These are phyloP conservation scores for Periconia digitata DNA, from an alignment of 2,329 filamentous ascomycete genomes.

Conservation along the genomic window DNA sequence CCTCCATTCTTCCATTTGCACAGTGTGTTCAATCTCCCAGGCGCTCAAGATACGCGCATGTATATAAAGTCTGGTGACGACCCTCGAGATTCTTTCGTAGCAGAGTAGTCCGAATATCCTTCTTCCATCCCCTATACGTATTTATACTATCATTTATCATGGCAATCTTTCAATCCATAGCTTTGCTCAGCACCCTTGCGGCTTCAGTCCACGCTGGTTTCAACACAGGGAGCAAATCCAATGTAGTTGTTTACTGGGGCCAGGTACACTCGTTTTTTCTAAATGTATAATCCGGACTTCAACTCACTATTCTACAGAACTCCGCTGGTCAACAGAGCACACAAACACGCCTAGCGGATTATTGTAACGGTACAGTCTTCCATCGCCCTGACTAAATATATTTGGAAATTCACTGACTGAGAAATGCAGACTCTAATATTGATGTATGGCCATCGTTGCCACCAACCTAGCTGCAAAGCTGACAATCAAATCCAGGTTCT, in stretches of 20 bases:
- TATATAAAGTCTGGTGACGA: not conserved
- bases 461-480: not conserved
- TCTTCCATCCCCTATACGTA: not conserved
- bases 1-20: not conserved
- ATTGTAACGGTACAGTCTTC: slow-evolving; percentile 13
- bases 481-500: slow-evolving; percentile 50
- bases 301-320: no score
- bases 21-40: not conserved
- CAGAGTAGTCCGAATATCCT: not conserved
- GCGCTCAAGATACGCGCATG: not conserved
- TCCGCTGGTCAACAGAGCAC: slow-evolving; percentile 16
- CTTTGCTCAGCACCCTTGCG: not conserved
- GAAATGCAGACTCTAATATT: slow-evolving; percentile 47
- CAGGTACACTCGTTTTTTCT: no score
- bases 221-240: slow-evolving; percentile 36
- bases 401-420: slow-evolving; percentile 54
- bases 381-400: not conserved
- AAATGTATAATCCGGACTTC: no score
- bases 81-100: not conserved
- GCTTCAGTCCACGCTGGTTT: slow-evolving; percentile 19
- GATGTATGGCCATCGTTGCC: slow-evolving; percentile 32
- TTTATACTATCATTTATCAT: slow-evolving; percentile 5
- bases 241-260: slow-evolving; percentile 70
- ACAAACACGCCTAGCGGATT: slow-evolving; percentile 15
- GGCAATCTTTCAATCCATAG: slow-evolving; percentile 5